These are phyloP conservation scores for Geotrichum ghanense DNA, from an alignment of 805 yeast species.

Conservation along the genomic window DNA sequence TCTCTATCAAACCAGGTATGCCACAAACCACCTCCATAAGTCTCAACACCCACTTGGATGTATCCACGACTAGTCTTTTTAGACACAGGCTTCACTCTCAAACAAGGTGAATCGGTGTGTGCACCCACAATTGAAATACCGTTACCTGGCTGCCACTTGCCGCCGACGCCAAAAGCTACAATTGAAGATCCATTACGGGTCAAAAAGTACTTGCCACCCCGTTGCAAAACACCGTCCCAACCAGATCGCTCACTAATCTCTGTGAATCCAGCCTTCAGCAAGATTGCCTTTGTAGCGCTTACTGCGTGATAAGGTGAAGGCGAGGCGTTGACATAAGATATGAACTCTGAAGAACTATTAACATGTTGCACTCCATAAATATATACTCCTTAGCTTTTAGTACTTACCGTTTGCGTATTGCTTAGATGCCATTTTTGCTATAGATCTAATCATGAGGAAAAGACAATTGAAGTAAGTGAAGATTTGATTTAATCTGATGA, in stretches of 20 bases:
- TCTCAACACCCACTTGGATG: slow-evolving; percentile 84
- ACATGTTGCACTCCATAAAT: slow-evolving; percentile 4
- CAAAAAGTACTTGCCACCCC: slow-evolving; percentile 64
- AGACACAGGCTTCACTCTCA: slow-evolving; percentile 84
- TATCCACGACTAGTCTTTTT: slow-evolving; percentile 61
- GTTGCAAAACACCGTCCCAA: slow-evolving; percentile 50
- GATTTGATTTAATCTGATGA: background rate
- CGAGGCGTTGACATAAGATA: slow-evolving; percentile 67
- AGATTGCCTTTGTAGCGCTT: slow-evolving; percentile 42
- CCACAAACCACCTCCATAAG: slow-evolving; percentile 94
- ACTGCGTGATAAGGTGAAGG: slow-evolving; percentile 97
- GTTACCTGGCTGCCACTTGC: slow-evolving; percentile 58
- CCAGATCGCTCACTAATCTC: slow-evolving; percentile 60
- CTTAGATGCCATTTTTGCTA: slow-evolving; percentile 4
- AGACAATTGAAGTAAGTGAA: background rate
- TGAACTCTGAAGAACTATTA: slow-evolving; percentile 52
- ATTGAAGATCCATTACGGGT: slow-evolving; percentile 85
- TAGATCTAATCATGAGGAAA: background rate
- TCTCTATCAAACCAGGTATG: slow-evolving; percentile 97
- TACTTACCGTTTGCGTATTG: slow-evolving; percentile 12
- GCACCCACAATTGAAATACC: slow-evolving; percentile 89
- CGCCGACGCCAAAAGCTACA: slow-evolving; percentile 78
- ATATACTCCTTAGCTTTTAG: background rate
- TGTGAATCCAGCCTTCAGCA: slow-evolving; percentile 52
- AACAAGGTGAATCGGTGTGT: slow-evolving; percentile 89